Percentiles rank a stretch among this genome's conserved stretches.
Evolutionary conservation across 345 rosid species (phyloP).

Genomic region (Turnera subulata): DNA sequence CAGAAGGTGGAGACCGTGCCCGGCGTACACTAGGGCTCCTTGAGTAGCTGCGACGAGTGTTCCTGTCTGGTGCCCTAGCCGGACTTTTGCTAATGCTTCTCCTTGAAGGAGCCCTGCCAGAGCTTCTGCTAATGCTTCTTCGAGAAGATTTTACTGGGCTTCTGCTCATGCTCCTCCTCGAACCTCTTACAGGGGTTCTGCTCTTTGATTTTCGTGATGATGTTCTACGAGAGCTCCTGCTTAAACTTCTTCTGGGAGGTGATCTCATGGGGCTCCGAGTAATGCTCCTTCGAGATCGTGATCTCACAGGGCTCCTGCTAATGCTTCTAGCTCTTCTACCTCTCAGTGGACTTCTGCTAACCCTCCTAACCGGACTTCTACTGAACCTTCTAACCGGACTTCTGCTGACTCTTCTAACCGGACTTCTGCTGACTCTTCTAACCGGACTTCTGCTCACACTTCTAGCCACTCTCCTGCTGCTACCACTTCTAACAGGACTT

Average conservation of each 20-base stretch:
- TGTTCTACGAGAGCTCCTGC: slow-evolving; percentile 44
- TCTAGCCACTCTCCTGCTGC: too few species aligned
- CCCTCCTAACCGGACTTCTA: slow-evolving; percentile 29
- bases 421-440: slow-evolving; percentile 45
- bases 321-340: too few species aligned
- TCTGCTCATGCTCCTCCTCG: slow-evolving; percentile 47
- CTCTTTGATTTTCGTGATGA: slow-evolving; percentile 28
- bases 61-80: slow-evolving; percentile 45
- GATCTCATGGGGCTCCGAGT: slow-evolving; percentile 45
- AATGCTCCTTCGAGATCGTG: slow-evolving; percentile 37
- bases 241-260: slow-evolving; percentile 29
- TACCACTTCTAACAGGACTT: slow-evolving; percentile 36
- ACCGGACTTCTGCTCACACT: slow-evolving; percentile 13
- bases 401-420: slow-evolving; percentile 29
- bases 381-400: slow-evolving; percentile 42
- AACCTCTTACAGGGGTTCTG: slow-evolving; percentile 43
- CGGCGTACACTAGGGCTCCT: slow-evolving; percentile 50
- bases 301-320: slow-evolving; percentile 43
- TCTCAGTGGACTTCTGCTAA: slow-evolving; percentile 39
- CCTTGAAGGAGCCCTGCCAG: slow-evolving; percentile 44
- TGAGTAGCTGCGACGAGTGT: slow-evolving; percentile 48
- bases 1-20: slow-evolving; percentile 58
- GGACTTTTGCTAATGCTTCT: slow-evolving; percentile 68
- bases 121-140: slow-evolving; percentile 41
- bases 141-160: slow-evolving; percentile 26